Evolutionary conservation across 2,329 filamentous ascomycete genomes (phyloP), one percentile per base, ranked within the genome.

Genomic region (Fusarium sp.): DNA sequence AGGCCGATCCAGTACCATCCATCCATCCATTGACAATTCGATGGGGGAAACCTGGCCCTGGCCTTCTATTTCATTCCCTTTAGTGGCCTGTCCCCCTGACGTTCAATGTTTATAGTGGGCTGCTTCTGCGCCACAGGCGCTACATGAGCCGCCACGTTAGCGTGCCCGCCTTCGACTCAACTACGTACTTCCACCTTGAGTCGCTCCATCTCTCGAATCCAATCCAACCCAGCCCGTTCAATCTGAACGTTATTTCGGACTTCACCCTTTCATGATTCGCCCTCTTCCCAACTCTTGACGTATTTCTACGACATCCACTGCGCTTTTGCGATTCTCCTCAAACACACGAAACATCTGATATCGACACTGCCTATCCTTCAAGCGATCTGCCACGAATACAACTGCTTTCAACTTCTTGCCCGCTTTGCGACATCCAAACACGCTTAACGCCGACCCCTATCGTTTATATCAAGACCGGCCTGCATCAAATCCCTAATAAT

Each of bases 91-190:
- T 17, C n/a, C 50, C 61, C 56, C 36, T 36, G 46, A 45, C 23
- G 33, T 39, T 50, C 42, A 46, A 55, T 67, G 50, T 25, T 43
- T 64, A 42, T 63, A 72, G 67, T 61, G 53, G 53, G 40, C 33
- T 70, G 21, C 58, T 46, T 49, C 20, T 65, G 63, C 62, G 60
- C 71, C 58, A 70, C 66, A 72, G 50, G 61, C 63, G 62, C 69
- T 69, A 70, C 57, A 40, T 6, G 56, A 71, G 60, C 69, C 64
- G 59, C 67, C 63, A 70, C 69, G 55, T 68, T 74, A 72, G 70
- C 66, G 57, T 53, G 49, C 41, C 53, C 55, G 53, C 53, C 45
- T 49, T 60, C 13, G 42, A 31, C 39, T 56, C 36, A 14, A 46
- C 45, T 65, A 52, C 60, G 17, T 50, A 53, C 50, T 49, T 54